These are phyloP conservation scores for Gossypioides kirkii DNA, from an alignment of 345 rosid species.

Conservation along the genomic window DNA sequence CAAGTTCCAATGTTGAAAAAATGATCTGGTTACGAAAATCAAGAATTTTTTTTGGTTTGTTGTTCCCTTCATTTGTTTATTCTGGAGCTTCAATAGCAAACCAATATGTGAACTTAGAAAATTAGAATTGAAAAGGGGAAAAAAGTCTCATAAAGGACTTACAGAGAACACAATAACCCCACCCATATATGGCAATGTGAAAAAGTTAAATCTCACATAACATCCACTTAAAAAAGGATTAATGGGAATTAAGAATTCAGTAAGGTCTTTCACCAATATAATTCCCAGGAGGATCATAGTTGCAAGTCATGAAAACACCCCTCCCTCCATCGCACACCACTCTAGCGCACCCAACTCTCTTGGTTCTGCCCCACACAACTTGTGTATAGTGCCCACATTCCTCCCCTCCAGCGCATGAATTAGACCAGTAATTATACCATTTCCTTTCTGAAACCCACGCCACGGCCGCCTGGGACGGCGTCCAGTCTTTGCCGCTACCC, in stretches of 20 bases:
- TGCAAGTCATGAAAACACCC: constrained; percentile 85
- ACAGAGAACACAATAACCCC: not conserved
- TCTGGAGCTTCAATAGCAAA: not conserved
- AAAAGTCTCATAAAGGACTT: not conserved
- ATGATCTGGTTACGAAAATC: not conserved
- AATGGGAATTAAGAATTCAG: constrained; percentile 20
- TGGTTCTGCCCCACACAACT: constrained; percentile 65
- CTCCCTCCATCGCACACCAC: constrained; percentile 41
- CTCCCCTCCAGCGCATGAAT: constrained; percentile 46
- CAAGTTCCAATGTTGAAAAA: not conserved
- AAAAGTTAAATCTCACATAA: not conserved
- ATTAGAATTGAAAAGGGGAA: not conserved
- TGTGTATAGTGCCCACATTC: constrained; percentile 94
- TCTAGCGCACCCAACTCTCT: constrained; percentile 66
- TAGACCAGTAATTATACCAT: constrained; percentile 47
- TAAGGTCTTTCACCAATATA: constrained; percentile 83
- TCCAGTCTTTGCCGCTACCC: constrained; percentile 84
- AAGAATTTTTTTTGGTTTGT: not conserved
- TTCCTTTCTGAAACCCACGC: constrained; percentile 68
- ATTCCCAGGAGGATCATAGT: constrained; percentile 96
- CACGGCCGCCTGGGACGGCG: constrained; percentile 55
- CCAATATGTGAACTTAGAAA: not conserved
- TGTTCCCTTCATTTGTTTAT: not conserved
- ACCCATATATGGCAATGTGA: not conserved
- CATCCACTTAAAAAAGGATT: not conserved